Percentiles rank a stretch among this genome's conserved stretches.
Conservation (phyloP, 805 yeast genomes). For the Myxozyma mucilagina region DNA sequence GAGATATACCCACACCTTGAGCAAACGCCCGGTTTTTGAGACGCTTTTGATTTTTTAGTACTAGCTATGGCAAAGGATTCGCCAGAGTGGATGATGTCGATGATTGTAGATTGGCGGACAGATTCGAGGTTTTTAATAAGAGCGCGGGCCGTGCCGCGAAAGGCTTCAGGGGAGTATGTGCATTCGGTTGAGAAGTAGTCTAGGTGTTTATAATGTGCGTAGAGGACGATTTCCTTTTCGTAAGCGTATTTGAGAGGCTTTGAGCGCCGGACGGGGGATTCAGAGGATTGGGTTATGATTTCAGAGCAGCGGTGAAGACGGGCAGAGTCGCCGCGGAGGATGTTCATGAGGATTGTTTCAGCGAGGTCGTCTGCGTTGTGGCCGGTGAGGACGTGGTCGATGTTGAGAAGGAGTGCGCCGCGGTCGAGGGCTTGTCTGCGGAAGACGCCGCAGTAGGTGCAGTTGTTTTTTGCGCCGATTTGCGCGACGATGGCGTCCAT, state of each 20-base stretch:
- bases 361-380: constrained; percentile 99
- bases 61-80: constrained; percentile 79
- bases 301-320: constrained; percentile 85
- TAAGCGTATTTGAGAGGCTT: constrained; percentile 95
- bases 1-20: constrained; percentile 90
- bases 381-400: constrained; percentile 92
- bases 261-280: constrained; percentile 85
- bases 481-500: constrained; percentile 97
- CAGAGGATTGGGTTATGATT: constrained; percentile 75
- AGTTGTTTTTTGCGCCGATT: constrained; percentile 89
- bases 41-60: constrained; percentile 19
- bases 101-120: constrained; percentile 86
- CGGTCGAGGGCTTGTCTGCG: constrained; percentile 95
- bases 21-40: constrained; percentile 50
- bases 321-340: constrained; percentile 93
- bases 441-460: constrained; percentile 97
- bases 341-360: constrained; percentile 93
- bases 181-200: constrained; percentile 98
- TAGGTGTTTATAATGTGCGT: constrained; percentile 92
- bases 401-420: constrained; percentile 85
- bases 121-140: constrained; percentile 87
- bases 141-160: constrained; percentile 94
- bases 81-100: constrained; percentile 93
- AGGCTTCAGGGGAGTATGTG: constrained; percentile 97
- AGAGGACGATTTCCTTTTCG: constrained; percentile 94